A percentile compares a stretch with the other conserved stretches of the same genome.
Conservation (phyloP, 2,329 filamentous ascomycete genomes). For the Boeremia lycopersici region DNA sequence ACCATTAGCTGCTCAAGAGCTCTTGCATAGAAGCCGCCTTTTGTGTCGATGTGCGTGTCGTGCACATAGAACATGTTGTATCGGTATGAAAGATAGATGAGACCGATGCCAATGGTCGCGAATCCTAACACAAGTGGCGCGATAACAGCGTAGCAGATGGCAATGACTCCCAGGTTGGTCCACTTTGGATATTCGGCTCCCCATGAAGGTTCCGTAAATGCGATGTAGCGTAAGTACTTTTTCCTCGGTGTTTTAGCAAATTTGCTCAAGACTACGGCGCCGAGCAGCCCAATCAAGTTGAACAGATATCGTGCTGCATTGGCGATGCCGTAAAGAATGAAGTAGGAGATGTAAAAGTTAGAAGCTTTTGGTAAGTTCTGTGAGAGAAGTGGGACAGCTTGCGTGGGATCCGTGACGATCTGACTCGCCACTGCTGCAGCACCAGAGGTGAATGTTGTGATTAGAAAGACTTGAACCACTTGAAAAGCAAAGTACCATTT, state of each 20-base stretch:
- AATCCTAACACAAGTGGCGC: not conserved
- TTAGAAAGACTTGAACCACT: not conserved
- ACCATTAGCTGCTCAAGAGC: slow-evolving; percentile 84
- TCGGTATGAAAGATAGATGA: slow-evolving; percentile 70
- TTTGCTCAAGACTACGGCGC: not conserved
- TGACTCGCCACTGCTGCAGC: not conserved
- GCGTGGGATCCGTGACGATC: not conserved
- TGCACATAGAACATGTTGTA: slow-evolving; percentile 89
- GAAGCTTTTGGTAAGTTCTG: not conserved
- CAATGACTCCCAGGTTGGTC: not conserved
- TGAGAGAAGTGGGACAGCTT: not conserved
- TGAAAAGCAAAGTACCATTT: not conserved
- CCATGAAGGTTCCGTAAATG: not conserved
- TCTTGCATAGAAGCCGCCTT: slow-evolving; percentile 85
- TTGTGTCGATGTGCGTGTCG: slow-evolving; percentile 81
- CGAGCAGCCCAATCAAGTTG: not conserved
- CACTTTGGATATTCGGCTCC: not conserved
- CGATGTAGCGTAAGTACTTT: not conserved
- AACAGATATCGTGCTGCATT: not conserved
- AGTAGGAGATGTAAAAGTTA: not conserved
- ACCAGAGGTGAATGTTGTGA: not conserved
- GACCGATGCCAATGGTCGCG: not conserved
- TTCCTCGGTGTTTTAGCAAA: not conserved
- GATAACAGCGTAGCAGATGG: not conserved
- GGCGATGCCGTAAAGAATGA: not conserved